Evolutionary conservation across 148 eudicot genomes (phyloP), one percentile per base, ranked within the genome.

Genomic region (Selenicereus undatus): DNA sequence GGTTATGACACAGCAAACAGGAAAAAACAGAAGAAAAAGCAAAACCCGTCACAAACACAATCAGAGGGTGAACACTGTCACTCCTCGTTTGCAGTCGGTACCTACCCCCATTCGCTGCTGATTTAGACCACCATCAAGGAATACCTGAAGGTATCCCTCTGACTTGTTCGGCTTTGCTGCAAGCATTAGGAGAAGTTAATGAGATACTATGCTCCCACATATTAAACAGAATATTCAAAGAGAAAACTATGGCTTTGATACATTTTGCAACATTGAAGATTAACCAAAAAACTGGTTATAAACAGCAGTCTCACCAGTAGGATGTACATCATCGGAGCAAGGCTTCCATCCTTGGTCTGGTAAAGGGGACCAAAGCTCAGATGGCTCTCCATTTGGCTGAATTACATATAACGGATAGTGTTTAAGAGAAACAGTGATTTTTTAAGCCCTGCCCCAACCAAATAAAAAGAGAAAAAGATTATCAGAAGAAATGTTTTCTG

Each of bases 51-150:
- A 48, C 52, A 48, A 48, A 48, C 0, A 32, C 20, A 11, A 32
- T 10, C 35, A 56, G 4, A 20, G 22, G 21, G 21, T 56, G 62
- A 56, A 18, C 62, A 16, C 11, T 16, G 11, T 6, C 20, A 17
- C 17, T 3, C 4, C 11, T 54, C 60, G 3, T 8, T 7, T 12
- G 27, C 1, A 22, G 35, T n/a, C 18, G 65, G 60, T 50, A 86
- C 93, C 45, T 89, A 96, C 99, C 87, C 99, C 99, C 99, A 96
- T 92, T 78, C 99, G 85, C 84, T 96, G 98, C 88, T 96, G 99
- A 85, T 96, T 96, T 80, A 96, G 83, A 58, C 99, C 99, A 83
- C 98, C 99, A 83, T 96, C 99, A 72, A 96, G 98, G 82, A 96
- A 96, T 65, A 96, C 90, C 84, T 96, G 99, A 74, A 96, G 84